These are phyloP conservation scores for Solanum hybrid DNA, from an alignment of 305 asterid genomes.

Conservation along the genomic window DNA sequence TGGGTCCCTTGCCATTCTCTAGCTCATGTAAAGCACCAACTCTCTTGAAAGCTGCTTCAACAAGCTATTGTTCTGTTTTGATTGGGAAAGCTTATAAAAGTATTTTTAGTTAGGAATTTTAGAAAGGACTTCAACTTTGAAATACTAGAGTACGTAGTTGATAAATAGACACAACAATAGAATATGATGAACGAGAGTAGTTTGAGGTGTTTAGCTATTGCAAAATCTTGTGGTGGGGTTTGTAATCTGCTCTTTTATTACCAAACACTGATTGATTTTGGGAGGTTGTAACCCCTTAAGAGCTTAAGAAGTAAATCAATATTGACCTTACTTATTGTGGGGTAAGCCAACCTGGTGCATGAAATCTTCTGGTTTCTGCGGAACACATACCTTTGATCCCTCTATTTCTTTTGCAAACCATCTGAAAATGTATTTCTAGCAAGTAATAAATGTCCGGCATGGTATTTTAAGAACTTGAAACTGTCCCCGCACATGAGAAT, in stretches of 20 bases:
- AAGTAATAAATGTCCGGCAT: not conserved
- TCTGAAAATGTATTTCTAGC: not conserved
- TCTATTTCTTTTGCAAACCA: not conserved
- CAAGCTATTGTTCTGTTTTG: not conserved
- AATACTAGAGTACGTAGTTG: not conserved
- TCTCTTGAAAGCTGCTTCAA: not conserved
- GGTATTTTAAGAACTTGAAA: not conserved
- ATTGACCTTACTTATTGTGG: not conserved
- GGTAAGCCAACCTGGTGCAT: not conserved
- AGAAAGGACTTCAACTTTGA: not conserved
- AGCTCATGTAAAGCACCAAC: not conserved
- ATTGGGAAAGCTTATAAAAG: not conserved
- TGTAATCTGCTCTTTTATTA: not conserved
- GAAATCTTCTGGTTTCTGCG: not conserved
- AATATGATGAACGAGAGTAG: not conserved
- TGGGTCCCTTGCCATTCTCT: not conserved
- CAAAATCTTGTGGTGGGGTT: constrained; percentile 2
- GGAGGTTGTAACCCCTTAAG: not conserved
- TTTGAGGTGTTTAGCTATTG: not conserved
- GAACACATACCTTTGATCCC: not conserved
- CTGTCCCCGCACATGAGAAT: not conserved
- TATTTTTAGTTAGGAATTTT: not conserved
- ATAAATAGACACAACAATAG: not conserved
- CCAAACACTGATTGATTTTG: not conserved
- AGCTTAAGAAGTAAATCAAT: not conserved